Evolutionary conservation across 179 eudicot species (phyloP).

Genomic region (Spinacia oleracea): DNA sequence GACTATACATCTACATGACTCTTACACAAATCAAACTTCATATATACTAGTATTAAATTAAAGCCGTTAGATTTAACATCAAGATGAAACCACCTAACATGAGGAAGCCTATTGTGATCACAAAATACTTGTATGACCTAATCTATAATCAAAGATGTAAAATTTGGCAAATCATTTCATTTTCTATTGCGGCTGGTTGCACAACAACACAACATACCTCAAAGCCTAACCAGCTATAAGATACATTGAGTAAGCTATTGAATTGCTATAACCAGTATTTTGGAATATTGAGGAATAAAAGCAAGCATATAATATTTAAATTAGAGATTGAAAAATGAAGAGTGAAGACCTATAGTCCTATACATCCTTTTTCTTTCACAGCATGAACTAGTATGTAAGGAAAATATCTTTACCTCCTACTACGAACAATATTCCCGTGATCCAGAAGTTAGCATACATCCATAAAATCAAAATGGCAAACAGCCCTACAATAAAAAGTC

Average conservation of each 20-base stretch:
- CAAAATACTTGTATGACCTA: no score
- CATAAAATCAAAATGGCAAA: constrained; percentile 85
- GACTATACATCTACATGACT: no score
- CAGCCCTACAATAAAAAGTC: constrained; percentile 90
- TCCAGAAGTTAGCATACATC: constrained; percentile 99
- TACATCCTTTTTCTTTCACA: background rate
- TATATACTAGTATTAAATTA: no score
- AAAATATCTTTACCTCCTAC: constrained; percentile 73
- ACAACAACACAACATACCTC: constrained; percentile 3
- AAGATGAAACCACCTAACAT: no score
- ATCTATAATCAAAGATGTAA: background rate
- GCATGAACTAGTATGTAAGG: constrained; percentile 10
- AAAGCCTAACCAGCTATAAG: constrained; percentile 1
- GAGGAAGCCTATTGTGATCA: no score
- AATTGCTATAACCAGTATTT: background rate
- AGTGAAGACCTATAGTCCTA: background rate
- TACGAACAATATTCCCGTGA: constrained; percentile 81
- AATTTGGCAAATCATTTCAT: background rate
- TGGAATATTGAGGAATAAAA: background rate
- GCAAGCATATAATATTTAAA: background rate
- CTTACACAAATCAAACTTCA: no score
- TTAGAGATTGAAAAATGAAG: background rate
- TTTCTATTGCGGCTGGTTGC: background rate
- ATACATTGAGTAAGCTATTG: background rate
- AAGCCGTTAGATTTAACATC: no score